Percentiles rank a stretch among this genome's conserved stretches.
Conservation (phyloP, 148 eudicot genomes). For the Rhododendron ferrugineum region DNA sequence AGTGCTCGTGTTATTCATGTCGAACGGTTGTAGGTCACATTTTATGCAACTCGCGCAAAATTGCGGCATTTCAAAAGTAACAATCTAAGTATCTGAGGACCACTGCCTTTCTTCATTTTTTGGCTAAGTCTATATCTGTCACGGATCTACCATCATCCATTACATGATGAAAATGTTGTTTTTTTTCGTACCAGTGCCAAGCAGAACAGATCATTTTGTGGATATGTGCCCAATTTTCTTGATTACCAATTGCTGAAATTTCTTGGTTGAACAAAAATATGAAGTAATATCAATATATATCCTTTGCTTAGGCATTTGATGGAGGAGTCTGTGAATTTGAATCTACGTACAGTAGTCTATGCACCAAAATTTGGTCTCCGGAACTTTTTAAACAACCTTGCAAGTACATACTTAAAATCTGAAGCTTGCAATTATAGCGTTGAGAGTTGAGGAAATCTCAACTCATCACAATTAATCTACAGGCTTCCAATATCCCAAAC, state of each 20-base stretch:
- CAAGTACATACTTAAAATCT: neutral
- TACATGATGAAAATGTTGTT: neutral
- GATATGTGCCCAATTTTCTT: neutral
- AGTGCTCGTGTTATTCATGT: neutral
- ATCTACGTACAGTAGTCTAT: neutral
- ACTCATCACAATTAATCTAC: neutral
- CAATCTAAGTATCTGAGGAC: neutral
- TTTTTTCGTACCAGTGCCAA: neutral
- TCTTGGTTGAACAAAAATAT: neutral
- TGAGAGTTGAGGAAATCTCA: constrained; percentile 1
- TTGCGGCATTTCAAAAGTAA: neutral
- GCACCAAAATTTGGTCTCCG: neutral
- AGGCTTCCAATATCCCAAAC: constrained; percentile 4
- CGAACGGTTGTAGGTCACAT: neutral
- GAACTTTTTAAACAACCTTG: neutral
- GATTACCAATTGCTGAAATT: neutral
- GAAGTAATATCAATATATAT: neutral
- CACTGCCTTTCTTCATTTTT: neutral
- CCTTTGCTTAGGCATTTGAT: neutral
- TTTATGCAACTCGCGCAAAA: neutral
- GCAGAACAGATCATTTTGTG: neutral
- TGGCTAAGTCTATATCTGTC: neutral
- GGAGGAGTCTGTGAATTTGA: neutral
- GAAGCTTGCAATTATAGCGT: neutral
- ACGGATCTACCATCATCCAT: neutral